Conservation (phyloP, 768 basidiomycete genomes). For the Trametes gibbosa region DNA sequence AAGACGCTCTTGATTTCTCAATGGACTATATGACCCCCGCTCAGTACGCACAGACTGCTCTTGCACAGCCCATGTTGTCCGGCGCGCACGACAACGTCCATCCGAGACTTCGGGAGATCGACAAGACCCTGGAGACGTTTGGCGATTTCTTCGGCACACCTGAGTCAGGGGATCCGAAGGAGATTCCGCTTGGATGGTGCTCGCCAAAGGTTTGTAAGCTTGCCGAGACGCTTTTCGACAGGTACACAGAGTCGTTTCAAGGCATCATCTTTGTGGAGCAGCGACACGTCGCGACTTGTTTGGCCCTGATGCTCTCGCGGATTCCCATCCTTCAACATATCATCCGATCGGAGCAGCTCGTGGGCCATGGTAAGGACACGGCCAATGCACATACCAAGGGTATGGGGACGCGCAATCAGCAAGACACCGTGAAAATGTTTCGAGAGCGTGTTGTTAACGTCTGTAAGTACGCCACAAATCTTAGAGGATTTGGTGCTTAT, state of each 20-base stretch:
- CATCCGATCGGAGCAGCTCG: conserved; percentile 61
- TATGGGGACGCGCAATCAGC: conserved; percentile 51
- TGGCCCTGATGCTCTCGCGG: conserved; percentile 61
- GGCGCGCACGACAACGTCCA: conserved; percentile 13
- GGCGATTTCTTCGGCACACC: conserved; percentile 35
- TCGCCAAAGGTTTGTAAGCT: conserved; percentile 70
- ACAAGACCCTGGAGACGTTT: conserved; percentile 47
- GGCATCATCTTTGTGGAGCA: conserved; percentile 88
- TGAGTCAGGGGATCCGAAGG: conserved; percentile 34
- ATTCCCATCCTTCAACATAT: conserved; percentile 56
- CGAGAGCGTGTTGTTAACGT: conserved; percentile 64
- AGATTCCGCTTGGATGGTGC: conserved; percentile 59
- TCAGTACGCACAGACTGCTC: neutral
- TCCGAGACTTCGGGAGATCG: conserved; percentile 48
- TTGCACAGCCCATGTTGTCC: neutral
- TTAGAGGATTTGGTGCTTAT: neutral
- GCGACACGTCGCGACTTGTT: conserved; percentile 70
- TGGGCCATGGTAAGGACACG: conserved; percentile 60
- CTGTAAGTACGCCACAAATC: conserved; percentile 41
- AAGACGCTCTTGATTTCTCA: conserved; percentile 24
- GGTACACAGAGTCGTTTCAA: conserved; percentile 60
- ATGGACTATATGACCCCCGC: conserved; percentile 25
- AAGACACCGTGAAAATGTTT: conserved; percentile 63
- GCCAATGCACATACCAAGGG: conserved; percentile 42
- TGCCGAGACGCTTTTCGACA: conserved; percentile 55